Base-by-base conservation (phyloP, 257 asterid genomes). In the Solanum clarkiae region DNA sequence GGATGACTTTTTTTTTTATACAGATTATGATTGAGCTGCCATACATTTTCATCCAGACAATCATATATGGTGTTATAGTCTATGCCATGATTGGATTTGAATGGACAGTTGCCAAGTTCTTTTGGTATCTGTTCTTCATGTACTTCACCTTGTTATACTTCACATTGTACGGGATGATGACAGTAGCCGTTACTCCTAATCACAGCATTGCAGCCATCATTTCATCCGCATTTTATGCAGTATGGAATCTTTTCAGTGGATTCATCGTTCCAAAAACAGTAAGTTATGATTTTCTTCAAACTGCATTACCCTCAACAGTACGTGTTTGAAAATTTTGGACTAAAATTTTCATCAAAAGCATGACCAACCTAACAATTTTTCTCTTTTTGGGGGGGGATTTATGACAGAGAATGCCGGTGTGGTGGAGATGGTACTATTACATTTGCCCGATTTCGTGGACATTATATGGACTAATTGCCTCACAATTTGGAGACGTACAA, bases 361-460 rank as follows among this genome's bases (percentile, higher is more conserved):
- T 42, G 54, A 70, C 0, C 14, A 69, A 18, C 24, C 29, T 70
- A 40, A 40, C 79, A 69, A 26, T 11, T 36, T 26, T 47, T 13
- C 4, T 71, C 7, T 24, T 16, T 16, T 47, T 2, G 10, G n/a
- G n/a, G n/a, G 66, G 15, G 40, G 12, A 8, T 74, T 63, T 87
- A 56, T 32, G 24, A 80, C 95, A 94, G 98, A 93, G 97, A 86
- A 93, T 93, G 49, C 98, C 98, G 4, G 87, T 88, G 54, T 93
- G 97, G 98, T 94, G 98, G 98, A 87, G 92, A 66, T 94, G 98
- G 97, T 92, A 91, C 94, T 92, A 90, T 71, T 92, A 92, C 81
- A 14, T 81, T 17, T 89, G 90, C 53, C 97, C 97, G 8, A 68
- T 91, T 54, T 87, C 94, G 0, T 94, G 98, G 97, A 88, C 98